A percentile compares a stretch with the other conserved stretches of the same genome.
These are phyloP conservation scores for Parsonsia alboflavescens DNA, from an alignment of 257 asterid genomes.

Conservation along the genomic window DNA sequence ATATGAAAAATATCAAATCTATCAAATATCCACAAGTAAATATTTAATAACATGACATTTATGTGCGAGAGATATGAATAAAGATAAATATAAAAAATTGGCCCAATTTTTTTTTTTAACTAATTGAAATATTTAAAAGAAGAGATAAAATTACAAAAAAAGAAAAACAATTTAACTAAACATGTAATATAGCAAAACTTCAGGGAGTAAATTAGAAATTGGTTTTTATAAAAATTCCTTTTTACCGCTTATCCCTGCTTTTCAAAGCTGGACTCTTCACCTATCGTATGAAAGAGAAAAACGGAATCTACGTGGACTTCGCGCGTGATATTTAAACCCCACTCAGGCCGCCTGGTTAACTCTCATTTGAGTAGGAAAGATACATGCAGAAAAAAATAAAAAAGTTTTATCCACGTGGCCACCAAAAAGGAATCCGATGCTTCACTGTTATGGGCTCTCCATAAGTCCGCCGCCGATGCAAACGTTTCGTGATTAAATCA, in stretches of 20 bases:
- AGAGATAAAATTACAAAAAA: no score
- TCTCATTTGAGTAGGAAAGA: background rate
- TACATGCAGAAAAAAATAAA: background rate
- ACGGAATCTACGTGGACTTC: background rate
- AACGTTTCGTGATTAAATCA: background rate
- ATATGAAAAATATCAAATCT: no score
- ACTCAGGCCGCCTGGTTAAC: background rate
- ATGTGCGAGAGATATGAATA: no score
- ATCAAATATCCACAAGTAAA: no score
- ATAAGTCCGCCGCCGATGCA: background rate
- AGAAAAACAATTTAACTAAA: no score
- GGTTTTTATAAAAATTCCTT: background rate
- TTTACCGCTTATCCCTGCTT: constrained; percentile 1
- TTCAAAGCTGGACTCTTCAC: background rate
- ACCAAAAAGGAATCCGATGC: constrained; percentile 23
- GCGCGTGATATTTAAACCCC: constrained; percentile 10
- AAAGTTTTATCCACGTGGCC: constrained; percentile 13
- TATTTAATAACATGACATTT: no score
- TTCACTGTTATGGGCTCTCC: constrained; percentile 9
- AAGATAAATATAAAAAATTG: no score
- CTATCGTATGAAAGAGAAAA: background rate
- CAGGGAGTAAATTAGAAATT: no score
- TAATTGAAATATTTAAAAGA: no score
- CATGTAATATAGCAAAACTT: no score
- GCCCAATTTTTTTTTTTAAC: no score